phyloP scores from a whole-genome alignment of 106 monocot species.

The Chionographis japonica region DNA sequence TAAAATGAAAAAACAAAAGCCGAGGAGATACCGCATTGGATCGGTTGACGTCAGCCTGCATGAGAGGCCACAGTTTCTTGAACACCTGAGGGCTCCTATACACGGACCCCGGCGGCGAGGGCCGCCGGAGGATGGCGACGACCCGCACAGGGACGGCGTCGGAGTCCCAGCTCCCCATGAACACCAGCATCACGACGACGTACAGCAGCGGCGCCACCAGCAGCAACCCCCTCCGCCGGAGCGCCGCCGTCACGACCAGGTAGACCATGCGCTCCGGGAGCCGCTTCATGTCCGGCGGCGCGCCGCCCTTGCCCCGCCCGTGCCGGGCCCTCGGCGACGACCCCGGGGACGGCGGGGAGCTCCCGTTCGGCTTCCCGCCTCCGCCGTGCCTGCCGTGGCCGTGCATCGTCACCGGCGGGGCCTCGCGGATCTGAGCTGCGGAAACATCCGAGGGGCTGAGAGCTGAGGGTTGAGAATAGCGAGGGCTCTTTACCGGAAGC shows the following conservation, averaged over 20 bases:
- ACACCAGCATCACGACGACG: conserved; percentile 44
- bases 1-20: no score
- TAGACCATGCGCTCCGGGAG: conserved; percentile 24
- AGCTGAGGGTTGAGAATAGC: no score
- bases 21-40: conserved; percentile 48
- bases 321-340: conserved; percentile 1
- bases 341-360: not conserved
- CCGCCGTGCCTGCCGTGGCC: conserved; percentile 16
- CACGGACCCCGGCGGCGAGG: conserved; percentile 54
- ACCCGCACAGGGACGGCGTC: conserved; percentile 31
- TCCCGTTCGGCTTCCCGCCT: conserved; percentile 7
- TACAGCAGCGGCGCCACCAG: conserved; percentile 59
- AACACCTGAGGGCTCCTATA: conserved; percentile 76
- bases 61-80: conserved; percentile 55
- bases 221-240: conserved; percentile 49
- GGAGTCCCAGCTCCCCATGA: conserved; percentile 32
- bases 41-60: conserved; percentile 54
- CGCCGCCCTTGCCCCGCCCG: conserved; percentile 17
- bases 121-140: conserved; percentile 32
- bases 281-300: conserved; percentile 7
- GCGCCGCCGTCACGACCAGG: conserved; percentile 26
- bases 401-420: conserved; percentile 9
- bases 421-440: no score
- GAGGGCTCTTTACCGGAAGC: no score
- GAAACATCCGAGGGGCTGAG: no score